phyloP scores from a whole-genome alignment of 169 alveolate species.

The Haemoproteus tartakovskyi region DNA sequence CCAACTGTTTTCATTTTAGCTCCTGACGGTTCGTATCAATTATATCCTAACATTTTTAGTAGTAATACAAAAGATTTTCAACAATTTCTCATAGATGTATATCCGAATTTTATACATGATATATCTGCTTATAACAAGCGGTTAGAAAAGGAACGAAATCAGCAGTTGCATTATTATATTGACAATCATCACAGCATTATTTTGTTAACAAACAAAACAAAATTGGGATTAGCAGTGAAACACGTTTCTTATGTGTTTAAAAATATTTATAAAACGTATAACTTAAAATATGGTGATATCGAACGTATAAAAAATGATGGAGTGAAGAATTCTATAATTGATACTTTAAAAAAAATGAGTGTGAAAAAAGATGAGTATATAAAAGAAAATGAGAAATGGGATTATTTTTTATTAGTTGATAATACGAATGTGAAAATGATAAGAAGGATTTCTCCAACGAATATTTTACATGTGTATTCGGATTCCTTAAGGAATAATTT shows the following conservation, averaged over 20 bases:
- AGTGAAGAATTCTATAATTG: slow-evolving; percentile 11
- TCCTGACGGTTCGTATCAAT: slow-evolving; percentile 67
- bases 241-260: slow-evolving; percentile 18
- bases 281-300: slow-evolving; percentile 25
- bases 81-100: slow-evolving; percentile 40
- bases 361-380: slow-evolving; percentile 34
- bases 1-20: slow-evolving; percentile 70
- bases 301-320: slow-evolving; percentile 5
- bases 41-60: slow-evolving; percentile 68
- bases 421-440: slow-evolving; percentile 16
- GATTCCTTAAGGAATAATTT: slow-evolving; percentile 31
- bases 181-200: slow-evolving; percentile 24
- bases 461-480: slow-evolving; percentile 32
- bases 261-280: slow-evolving; percentile 14
- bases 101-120: slow-evolving; percentile 40
- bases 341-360: slow-evolving; percentile 35
- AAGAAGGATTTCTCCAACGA: slow-evolving; percentile 31
- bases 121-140: slow-evolving; percentile 1
- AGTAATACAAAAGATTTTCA: slow-evolving; percentile 66
- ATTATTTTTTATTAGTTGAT: slow-evolving; percentile 37
- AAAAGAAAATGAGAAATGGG: slow-evolving; percentile 32
- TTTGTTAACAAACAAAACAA: slow-evolving; percentile 17
- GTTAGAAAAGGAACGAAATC: not conserved
- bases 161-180: slow-evolving; percentile 1
- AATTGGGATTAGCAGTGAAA: slow-evolving; percentile 18